Conservation (phyloP, 2,329 filamentous ascomycete genomes). For the Cladosporium cucumerinum region DNA sequence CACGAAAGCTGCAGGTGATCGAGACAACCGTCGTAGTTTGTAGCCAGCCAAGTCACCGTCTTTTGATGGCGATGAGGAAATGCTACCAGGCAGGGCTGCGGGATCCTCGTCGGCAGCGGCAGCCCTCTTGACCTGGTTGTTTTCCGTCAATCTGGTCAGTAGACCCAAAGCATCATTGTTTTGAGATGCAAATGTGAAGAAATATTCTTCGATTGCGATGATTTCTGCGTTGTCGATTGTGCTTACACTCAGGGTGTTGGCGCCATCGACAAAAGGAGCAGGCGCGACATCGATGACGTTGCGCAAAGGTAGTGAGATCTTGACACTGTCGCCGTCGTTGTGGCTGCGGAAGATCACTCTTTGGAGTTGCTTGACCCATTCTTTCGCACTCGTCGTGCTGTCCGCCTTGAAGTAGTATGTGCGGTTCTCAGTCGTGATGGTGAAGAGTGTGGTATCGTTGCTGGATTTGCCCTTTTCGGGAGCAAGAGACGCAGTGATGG, state of each 20-base stretch:
- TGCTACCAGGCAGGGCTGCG: background rate
- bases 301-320: constrained; percentile 83
- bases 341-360: constrained; percentile 93
- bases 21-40: constrained; percentile 17
- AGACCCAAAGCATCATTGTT: constrained; percentile 80
- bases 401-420: constrained; percentile 88
- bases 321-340: constrained; percentile 95
- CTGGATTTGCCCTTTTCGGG: constrained; percentile 50
- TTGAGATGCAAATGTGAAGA: constrained; percentile 90
- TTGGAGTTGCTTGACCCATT: constrained; percentile 93
- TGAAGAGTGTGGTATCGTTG: constrained; percentile 67
- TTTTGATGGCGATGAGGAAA: background rate
- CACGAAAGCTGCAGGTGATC: constrained; percentile 31
- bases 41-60: background rate
- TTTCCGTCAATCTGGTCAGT: constrained; percentile 68
- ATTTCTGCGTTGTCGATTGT: constrained; percentile 93
- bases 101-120: background rate
- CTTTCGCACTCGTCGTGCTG: constrained; percentile 80
- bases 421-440: constrained; percentile 75
- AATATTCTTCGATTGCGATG: constrained; percentile 96
- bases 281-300: constrained; percentile 93
- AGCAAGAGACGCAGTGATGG: constrained; percentile 75
- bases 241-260: constrained; percentile 79
- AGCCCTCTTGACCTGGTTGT: constrained; percentile 44
- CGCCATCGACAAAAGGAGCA: constrained; percentile 83